Percentiles rank a stretch among this genome's conserved stretches.
Evolutionary conservation across 2,329 filamentous ascomycete genomes (phyloP).

Genomic region (Fusarium succisae): DNA sequence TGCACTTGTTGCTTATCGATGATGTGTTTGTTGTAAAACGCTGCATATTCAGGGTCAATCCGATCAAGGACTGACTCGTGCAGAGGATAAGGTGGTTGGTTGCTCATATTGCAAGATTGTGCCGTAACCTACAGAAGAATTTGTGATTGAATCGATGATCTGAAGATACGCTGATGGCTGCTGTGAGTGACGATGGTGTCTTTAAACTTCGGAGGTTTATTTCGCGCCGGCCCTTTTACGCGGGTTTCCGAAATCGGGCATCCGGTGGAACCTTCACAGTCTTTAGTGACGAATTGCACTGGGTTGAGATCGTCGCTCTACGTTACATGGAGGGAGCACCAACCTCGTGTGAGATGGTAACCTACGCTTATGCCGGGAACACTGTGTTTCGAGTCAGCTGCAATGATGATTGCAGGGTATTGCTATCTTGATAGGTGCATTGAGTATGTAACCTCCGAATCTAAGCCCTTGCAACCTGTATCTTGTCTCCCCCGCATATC

Average conservation of each 20-base stretch:
- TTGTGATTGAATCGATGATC: accelerated
- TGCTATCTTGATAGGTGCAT: not conserved
- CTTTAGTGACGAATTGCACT: not conserved
- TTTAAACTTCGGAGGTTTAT: not conserved
- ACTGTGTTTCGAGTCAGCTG: not conserved
- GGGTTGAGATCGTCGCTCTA: not conserved
- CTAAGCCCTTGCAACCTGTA: not conserved
- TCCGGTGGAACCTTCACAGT: not conserved
- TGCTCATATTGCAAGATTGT: accelerated
- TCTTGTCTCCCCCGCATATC: not conserved
- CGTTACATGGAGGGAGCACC: not conserved
- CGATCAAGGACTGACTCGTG: not conserved
- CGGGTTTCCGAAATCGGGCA: not conserved
- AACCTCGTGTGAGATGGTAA: not conserved
- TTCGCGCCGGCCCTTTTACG: not conserved
- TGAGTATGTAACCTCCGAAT: not conserved
- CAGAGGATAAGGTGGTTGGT: not conserved
- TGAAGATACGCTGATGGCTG: not conserved
- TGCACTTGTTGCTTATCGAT: conserved; percentile 17
- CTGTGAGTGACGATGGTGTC: not conserved
- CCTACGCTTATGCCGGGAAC: not conserved
- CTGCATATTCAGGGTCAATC: conserved; percentile 2
- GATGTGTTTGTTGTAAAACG: conserved; percentile 13
- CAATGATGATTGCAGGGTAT: not conserved
- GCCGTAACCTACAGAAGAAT: accelerated